These are phyloP conservation scores for Monosporozyma siamensis DNA, from an alignment of 805 yeast species.

Conservation along the genomic window DNA sequence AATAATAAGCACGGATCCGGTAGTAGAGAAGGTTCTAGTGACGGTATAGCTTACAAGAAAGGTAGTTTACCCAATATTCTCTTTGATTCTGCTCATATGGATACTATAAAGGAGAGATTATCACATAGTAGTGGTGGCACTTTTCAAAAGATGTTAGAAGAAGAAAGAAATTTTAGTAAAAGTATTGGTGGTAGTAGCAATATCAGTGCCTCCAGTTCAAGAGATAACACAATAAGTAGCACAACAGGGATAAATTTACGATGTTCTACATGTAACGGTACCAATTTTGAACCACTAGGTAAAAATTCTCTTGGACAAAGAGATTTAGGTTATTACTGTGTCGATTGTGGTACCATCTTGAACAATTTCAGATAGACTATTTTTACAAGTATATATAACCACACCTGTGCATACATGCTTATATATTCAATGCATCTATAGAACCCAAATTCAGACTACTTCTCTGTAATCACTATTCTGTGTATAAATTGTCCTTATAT, in stretches of 20 bases:
- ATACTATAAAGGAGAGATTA: too few species aligned
- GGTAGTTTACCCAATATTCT: background rate
- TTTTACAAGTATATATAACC: background rate
- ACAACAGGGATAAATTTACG: conserved; percentile 4
- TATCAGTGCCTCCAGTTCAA: background rate
- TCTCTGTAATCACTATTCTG: too few species aligned
- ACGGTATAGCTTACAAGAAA: background rate
- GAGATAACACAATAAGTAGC: conserved; percentile 3
- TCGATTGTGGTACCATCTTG: conserved; percentile 23
- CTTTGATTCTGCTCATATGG: too few species aligned
- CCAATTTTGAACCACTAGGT: conserved; percentile 12
- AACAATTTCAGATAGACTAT: conserved; percentile 17
- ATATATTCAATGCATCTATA: too few species aligned
- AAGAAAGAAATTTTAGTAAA: background rate
- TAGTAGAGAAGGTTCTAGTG: background rate
- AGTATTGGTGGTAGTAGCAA: background rate
- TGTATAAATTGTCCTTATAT: background rate
- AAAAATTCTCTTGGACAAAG: conserved; percentile 7
- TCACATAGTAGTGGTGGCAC: background rate
- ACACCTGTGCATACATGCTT: background rate
- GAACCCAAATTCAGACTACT: background rate
- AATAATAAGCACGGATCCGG: background rate
- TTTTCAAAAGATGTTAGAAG: background rate
- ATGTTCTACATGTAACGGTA: conserved; percentile 25
- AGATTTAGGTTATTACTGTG: conserved; percentile 16